Percentiles rank a stretch among this genome's conserved stretches.
Evolutionary conservation across 108 stramenopile species (phyloP).

Genomic region (Asterionellopsis glacialis): DNA sequence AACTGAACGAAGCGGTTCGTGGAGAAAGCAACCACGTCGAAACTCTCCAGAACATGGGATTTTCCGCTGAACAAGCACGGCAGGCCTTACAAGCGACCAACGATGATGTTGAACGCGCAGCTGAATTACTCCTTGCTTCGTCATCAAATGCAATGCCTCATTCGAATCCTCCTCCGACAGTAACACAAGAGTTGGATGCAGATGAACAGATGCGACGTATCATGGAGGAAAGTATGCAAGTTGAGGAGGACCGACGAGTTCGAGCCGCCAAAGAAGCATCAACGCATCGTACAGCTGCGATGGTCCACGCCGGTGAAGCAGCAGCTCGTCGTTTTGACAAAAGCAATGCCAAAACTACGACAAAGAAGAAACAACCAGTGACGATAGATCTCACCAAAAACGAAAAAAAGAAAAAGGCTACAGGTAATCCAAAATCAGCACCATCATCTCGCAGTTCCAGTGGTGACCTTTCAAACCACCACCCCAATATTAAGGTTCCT

Average conservation of each 20-base stretch:
- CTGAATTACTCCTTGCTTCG: slow-evolving; percentile 48
- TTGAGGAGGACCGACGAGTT: background rate
- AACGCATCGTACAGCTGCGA: slow-evolving; percentile 28
- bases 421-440: background rate
- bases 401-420: background rate
- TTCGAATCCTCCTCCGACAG: background rate
- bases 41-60: slow-evolving; percentile 65
- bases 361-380: slow-evolving; percentile 3
- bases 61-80: slow-evolving; percentile 42
- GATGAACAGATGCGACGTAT: slow-evolving; percentile 17
- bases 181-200: background rate
- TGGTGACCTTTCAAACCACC: slow-evolving; percentile 3
- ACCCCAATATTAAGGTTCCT: slow-evolving; percentile 72
- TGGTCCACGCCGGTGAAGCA: slow-evolving; percentile 40
- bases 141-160: slow-evolving; percentile 16
- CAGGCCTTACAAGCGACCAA: slow-evolving; percentile 54
- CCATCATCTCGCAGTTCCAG: background rate
- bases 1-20: too few relatives aligned
- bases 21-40: slow-evolving; percentile 17
- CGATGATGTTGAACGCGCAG: slow-evolving; percentile 64
- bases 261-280: slow-evolving; percentile 10
- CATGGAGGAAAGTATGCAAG: slow-evolving; percentile 22
- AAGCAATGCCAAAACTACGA: background rate
- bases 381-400: background rate
- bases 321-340: slow-evolving; percentile 24